These are phyloP conservation scores for Penicillium pancosmium DNA, from an alignment of 495 filamentous ascomycete genomes.

Conservation along the genomic window DNA sequence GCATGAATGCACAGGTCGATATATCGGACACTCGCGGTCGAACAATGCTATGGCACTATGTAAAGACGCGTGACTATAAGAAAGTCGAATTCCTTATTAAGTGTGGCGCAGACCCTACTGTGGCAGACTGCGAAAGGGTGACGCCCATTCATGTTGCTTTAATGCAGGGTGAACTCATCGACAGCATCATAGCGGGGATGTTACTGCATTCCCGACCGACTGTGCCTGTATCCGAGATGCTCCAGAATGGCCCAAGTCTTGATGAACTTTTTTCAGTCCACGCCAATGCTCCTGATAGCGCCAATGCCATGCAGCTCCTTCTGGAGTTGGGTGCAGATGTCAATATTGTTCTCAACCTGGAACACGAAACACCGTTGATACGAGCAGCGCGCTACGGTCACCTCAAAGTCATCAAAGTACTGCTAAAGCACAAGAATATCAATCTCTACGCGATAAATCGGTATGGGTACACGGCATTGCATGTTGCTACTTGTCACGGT, in stretches of 20 bases:
- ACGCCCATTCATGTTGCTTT: constrained; percentile 4
- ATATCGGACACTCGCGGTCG: not conserved
- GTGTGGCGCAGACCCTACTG: constrained; percentile 6
- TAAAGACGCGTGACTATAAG: constrained; percentile 1
- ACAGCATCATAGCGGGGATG: constrained; percentile 2
- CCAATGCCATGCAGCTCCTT: constrained; percentile 4
- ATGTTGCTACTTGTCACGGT: constrained; percentile 7
- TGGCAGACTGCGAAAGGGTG: constrained; percentile 4
- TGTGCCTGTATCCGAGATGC: not conserved
- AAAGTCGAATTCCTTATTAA: constrained; percentile 5
- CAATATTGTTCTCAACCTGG: constrained; percentile 4
- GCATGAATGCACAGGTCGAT: not conserved
- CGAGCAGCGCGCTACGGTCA: not conserved
- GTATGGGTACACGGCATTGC: constrained; percentile 7
- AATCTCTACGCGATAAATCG: constrained; percentile 5
- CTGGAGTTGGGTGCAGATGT: constrained; percentile 9
- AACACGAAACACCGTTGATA: constrained; percentile 4
- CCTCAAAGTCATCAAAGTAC: constrained; percentile 5
- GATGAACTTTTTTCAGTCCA: constrained; percentile 2
- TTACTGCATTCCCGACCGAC: constrained; percentile 2
- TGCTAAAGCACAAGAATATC: constrained; percentile 4
- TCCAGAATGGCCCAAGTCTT: constrained; percentile 1
- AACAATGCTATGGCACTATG: constrained; percentile 7
- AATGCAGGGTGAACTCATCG: not conserved
- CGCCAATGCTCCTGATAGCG: not conserved